phyloP scores from a whole-genome alignment of 2,329 filamentous ascomycete species.

The Epichloe aotearoae region DNA sequence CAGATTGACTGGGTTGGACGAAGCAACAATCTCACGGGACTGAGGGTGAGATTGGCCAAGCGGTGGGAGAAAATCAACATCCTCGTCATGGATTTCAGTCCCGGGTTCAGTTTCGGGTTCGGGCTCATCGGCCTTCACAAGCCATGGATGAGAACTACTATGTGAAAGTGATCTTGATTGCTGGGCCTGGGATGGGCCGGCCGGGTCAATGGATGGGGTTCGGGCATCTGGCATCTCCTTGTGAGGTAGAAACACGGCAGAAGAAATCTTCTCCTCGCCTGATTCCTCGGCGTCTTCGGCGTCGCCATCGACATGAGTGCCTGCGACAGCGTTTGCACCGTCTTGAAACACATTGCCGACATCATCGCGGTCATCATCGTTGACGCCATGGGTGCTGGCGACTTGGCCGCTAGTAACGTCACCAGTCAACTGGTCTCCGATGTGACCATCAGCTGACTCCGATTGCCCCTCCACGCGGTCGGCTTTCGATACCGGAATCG shows the following conservation, averaged over 20 bases:
- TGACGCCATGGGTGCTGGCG: background rate
- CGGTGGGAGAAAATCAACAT: conserved; percentile 10
- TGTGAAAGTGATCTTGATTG: conserved; percentile 30
- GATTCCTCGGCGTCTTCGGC: conserved; percentile 41
- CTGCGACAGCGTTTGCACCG: background rate
- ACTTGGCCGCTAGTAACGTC: too few species aligned
- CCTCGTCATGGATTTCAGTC: conserved; percentile 13
- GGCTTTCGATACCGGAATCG: conserved; percentile 11
- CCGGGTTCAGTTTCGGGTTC: conserved; percentile 23
- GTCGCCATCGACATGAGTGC: conserved; percentile 8
- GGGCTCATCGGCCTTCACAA: conserved; percentile 43
- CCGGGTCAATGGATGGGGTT: conserved; percentile 16
- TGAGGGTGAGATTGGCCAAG: conserved; percentile 13
- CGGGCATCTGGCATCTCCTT: conserved; percentile 35
- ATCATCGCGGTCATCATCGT: conserved; percentile 11
- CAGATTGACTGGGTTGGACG: conserved; percentile 19
- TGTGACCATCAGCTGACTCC: conserved; percentile 25
- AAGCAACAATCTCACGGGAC: conserved; percentile 17
- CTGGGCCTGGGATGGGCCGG: conserved; percentile 30
- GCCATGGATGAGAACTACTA: conserved; percentile 35
- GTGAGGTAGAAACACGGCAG: conserved; percentile 70
- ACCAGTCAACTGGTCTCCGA: conserved; percentile 21
- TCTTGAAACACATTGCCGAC: conserved; percentile 11
- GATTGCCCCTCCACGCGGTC: conserved; percentile 20
- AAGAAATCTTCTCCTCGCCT: conserved; percentile 77